Evolutionary conservation across 225 moss, liverwort and hornwort genomes (phyloP).

Genomic region (Bryum argenteum): DNA sequence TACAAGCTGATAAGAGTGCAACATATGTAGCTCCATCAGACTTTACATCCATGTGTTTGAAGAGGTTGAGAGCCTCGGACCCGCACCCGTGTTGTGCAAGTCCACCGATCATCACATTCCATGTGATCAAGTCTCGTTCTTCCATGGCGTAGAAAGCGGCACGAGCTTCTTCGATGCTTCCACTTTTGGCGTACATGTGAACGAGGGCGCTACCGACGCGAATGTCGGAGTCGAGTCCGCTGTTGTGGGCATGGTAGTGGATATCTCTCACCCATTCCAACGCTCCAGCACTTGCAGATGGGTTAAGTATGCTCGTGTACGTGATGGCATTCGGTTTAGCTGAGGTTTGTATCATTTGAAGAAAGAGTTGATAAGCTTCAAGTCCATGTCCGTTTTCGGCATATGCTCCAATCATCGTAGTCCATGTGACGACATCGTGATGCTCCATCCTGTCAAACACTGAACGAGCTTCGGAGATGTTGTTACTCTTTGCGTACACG

Average conservation of each 20-base stretch:
- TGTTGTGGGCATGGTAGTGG: not conserved
- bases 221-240: not conserved
- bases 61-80: not conserved
- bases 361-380: not conserved
- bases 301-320: not conserved
- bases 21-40: not conserved
- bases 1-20: not conserved
- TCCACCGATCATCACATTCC: slow-evolving; percentile 3
- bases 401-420: not conserved
- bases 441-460: not conserved
- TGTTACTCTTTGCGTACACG: not conserved
- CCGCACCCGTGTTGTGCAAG: not conserved
- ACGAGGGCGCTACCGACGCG: not conserved
- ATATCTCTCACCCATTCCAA: not conserved
- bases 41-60: not conserved
- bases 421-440: not conserved
- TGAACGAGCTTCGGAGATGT: not conserved
- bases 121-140: not conserved
- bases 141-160: not conserved
- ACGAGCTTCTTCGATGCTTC: not conserved
- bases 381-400: not conserved
- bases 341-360: not conserved
- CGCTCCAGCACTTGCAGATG: not conserved
- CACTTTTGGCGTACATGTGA: not conserved
- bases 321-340: not conserved